A percentile compares a stretch with the other conserved stretches of the same genome.
Evolutionary conservation across 1,284 basidiomycete genomes (phyloP).

Genomic region (Leucocoprinus gongylophorus): DNA sequence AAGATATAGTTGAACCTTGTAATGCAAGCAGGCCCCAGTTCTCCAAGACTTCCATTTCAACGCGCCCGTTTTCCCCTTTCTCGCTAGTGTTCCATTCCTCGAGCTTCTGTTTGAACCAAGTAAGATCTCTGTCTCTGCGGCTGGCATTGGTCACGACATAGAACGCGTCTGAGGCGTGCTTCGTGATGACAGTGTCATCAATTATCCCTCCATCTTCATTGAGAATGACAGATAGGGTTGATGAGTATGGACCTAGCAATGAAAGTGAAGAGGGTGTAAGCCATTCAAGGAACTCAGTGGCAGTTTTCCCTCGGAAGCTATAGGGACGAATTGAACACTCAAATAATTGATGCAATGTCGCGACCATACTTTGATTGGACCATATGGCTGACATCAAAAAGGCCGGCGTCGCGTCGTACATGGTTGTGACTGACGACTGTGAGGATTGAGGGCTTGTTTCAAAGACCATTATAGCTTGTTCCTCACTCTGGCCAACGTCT

Average conservation of each 20-base stretch:
- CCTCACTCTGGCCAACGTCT: constrained; percentile 70
- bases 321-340: neutral
- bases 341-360: constrained; percentile 5
- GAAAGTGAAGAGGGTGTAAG: constrained; percentile 78
- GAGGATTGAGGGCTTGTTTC: constrained; percentile 13
- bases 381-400: constrained; percentile 99
- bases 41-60: constrained; percentile 79
- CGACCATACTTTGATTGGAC: constrained; percentile 68
- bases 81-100: constrained; percentile 67
- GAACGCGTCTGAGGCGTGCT: constrained; percentile 71
- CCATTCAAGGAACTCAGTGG: constrained; percentile 77
- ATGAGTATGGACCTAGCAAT: constrained; percentile 61
- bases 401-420: constrained; percentile 75
- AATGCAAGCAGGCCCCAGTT: constrained; percentile 87
- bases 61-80: constrained; percentile 47
- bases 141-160: constrained; percentile 98
- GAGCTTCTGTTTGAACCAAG: constrained; percentile 69
- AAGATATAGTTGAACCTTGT: constrained; percentile 51
- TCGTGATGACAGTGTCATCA: constrained; percentile 88
- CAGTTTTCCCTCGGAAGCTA: constrained; percentile 70
- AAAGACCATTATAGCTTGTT: constrained; percentile 4
- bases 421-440: constrained; percentile 89
- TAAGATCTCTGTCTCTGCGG: constrained; percentile 72
- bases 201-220: constrained; percentile 91
- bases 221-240: constrained; percentile 82